Evolutionary conservation across 2,329 filamentous ascomycete species (phyloP).

Genomic region (Sclerotinia glacialis): DNA sequence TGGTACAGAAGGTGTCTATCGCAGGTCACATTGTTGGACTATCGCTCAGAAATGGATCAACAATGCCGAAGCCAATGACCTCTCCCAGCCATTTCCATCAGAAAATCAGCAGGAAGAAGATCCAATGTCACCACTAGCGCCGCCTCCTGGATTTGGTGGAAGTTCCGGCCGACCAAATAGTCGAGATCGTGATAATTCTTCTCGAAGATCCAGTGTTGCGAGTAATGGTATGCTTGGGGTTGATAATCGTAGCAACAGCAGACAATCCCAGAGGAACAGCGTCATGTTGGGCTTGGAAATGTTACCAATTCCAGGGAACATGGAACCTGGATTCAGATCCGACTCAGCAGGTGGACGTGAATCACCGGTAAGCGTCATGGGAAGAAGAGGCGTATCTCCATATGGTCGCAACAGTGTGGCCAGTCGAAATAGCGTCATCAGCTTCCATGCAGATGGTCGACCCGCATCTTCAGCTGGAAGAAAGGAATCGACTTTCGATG

Average conservation of each 20-base stretch:
- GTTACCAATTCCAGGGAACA: constrained; percentile 30
- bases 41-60: constrained; percentile 57
- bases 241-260: constrained; percentile 9
- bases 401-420: constrained; percentile 12
- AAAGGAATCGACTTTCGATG: constrained; percentile 46
- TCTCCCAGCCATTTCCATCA: background rate
- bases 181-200: constrained; percentile 23
- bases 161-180: constrained; percentile 27
- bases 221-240: constrained; percentile 14
- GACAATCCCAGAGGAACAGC: constrained; percentile 32
- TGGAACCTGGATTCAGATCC: constrained; percentile 7
- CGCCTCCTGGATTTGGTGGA: constrained; percentile 34
- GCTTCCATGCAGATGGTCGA: constrained; percentile 1
- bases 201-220: constrained; percentile 19
- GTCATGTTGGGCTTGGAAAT: constrained; percentile 37
- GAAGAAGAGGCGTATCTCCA: constrained; percentile 2
- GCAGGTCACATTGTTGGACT: constrained; percentile 67
- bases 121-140: constrained; percentile 30
- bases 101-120: constrained; percentile 1
- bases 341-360: constrained; percentile 11
- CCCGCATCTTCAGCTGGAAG: constrained; percentile 14
- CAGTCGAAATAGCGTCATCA: background rate
- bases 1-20: constrained; percentile 65
- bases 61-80: constrained; percentile 6
- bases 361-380: constrained; percentile 12